Base-by-base conservation (phyloP, 2,329 filamentous ascomycete genomes). In the Fusarium bulbicola region DNA sequence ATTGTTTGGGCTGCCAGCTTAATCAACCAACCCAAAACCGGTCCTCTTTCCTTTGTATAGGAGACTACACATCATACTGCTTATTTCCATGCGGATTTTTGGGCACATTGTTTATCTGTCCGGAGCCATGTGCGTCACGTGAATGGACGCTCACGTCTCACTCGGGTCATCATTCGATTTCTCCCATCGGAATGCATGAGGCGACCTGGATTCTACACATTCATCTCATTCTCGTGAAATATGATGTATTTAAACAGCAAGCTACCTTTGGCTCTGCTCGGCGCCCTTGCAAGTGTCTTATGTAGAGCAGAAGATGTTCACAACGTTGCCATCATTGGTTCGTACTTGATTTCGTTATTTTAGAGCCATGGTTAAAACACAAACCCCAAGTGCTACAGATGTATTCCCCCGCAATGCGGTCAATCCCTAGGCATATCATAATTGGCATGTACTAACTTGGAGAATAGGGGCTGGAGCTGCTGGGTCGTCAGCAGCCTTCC, bases 401-500 rank as follows among this genome's bases (percentile, higher is more conserved):
- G 15, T 15, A 15, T 16, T 15, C n/a, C 28, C 43, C 39, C 14
- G 36, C 18, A 20, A 43, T 46, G 1, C 45, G 26, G 32, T 28
- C 34, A 52, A 32, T 20, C n/a, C 21, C 30, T 46, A 34, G 32
- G 32, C 7, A 40, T 5, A n/a, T 47, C 32, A n/a, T 6, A 26
- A 9, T 40, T 36, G 28, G 20, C 10, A 37, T 61, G 18, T 20
- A 34, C 75, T 76, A 43, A 77, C 47, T 28, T 63, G n/a, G 45
- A 24, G 32, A 34, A 11, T 28, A 97, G 95, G 96, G 70, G 95
- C 95, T 75, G 96, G 96, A 52, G 92, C 96, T 47, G 95, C 91
- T 36, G 96, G 96, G 36, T 90, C 96, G 9, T 97, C 95, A 5
- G 86, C 95, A 6, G 95, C 96, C 2, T 97, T 96, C 81, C 90